A percentile compares a stretch with the other conserved stretches of the same genome.
Conservation (phyloP, 805 yeast species). For the Brettanomyces nanus region DNA sequence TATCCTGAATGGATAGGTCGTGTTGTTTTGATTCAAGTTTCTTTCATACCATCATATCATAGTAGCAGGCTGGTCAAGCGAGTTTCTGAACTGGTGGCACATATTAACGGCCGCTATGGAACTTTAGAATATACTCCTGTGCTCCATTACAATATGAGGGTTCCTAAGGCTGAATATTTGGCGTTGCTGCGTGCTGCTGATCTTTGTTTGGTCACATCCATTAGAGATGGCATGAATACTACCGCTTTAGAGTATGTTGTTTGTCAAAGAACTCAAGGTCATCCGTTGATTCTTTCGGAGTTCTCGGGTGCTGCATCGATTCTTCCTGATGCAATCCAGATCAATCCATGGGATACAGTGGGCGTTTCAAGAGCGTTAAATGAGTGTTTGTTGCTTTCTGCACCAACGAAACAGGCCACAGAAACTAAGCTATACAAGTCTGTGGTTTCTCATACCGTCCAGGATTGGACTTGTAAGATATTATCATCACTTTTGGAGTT, state of each 20-base stretch:
- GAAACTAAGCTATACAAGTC: slow-evolving; percentile 51
- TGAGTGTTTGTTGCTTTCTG: slow-evolving; percentile 51
- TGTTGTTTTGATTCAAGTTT: slow-evolving; percentile 86
- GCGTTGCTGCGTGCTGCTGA: slow-evolving; percentile 88
- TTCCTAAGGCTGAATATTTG: slow-evolving; percentile 80
- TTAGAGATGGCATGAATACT: slow-evolving; percentile 95
- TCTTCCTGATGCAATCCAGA: slow-evolving; percentile 63
- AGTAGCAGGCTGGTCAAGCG: slow-evolving; percentile 66
- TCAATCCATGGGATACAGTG: slow-evolving; percentile 96
- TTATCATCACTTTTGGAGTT: slow-evolving; percentile 31
- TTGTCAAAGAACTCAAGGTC: slow-evolving; percentile 64
- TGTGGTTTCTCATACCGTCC: slow-evolving; percentile 66
- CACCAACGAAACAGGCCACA: slow-evolving; percentile 34
- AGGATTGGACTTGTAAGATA: slow-evolving; percentile 68
- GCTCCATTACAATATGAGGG: slow-evolving; percentile 84
- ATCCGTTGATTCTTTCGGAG: slow-evolving; percentile 84
- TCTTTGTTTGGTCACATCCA: slow-evolving; percentile 77
- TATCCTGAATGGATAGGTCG: slow-evolving; percentile 83
- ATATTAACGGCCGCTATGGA: slow-evolving; percentile 82
- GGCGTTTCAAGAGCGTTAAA: slow-evolving; percentile 84
- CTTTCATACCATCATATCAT: slow-evolving; percentile 64
- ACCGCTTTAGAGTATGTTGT: slow-evolving; percentile 89
- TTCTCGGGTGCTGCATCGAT: slow-evolving; percentile 84
- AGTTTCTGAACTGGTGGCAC: slow-evolving; percentile 73
- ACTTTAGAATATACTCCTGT: slow-evolving; percentile 78